These are phyloP conservation scores for Sporothrix pallida DNA, from an alignment of 2,329 filamentous ascomycete species.

Conservation along the genomic window DNA sequence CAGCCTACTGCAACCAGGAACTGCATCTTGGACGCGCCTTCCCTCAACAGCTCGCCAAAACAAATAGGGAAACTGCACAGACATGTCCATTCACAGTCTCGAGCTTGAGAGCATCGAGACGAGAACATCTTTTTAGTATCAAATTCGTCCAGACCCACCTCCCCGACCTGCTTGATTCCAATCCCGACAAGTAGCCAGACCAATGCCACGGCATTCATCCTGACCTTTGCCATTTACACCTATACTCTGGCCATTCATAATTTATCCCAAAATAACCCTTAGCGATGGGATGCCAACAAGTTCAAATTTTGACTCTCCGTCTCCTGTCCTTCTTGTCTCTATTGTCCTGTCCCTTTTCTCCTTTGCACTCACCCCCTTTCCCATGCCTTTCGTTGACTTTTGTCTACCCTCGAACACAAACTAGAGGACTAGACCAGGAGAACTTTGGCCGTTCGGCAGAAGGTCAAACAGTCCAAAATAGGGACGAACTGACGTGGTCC, in stretches of 20 bases:
- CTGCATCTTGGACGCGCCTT: not conserved
- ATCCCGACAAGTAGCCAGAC: not conserved
- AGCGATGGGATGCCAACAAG: not conserved
- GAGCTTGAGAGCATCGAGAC: not conserved
- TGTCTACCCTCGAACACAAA: not conserved
- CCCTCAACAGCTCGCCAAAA: not conserved
- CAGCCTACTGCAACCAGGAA: conserved; percentile 3
- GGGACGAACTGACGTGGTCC: not conserved
- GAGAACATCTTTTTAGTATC: not conserved
- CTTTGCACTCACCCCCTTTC: not conserved
- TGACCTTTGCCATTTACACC: not conserved
- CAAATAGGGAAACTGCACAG: not conserved
- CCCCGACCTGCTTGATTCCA: not conserved
- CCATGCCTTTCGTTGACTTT: too few relatives aligned
- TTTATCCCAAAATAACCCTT: not conserved
- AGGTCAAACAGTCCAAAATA: not conserved
- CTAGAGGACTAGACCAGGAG: conserved; percentile 25
- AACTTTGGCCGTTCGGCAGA: not conserved
- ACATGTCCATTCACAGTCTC: not conserved
- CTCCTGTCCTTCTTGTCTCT: not conserved
- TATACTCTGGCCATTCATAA: conserved; percentile 4
- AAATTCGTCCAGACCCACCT: not conserved
- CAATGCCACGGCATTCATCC: not conserved
- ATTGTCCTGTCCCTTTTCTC: not conserved
- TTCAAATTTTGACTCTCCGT: conserved; percentile 4